A percentile compares a stretch with the other conserved stretches of the same genome.
These are phyloP conservation scores for Carpinus viminea DNA, from an alignment of 306 rosid genomes.

Conservation along the genomic window DNA sequence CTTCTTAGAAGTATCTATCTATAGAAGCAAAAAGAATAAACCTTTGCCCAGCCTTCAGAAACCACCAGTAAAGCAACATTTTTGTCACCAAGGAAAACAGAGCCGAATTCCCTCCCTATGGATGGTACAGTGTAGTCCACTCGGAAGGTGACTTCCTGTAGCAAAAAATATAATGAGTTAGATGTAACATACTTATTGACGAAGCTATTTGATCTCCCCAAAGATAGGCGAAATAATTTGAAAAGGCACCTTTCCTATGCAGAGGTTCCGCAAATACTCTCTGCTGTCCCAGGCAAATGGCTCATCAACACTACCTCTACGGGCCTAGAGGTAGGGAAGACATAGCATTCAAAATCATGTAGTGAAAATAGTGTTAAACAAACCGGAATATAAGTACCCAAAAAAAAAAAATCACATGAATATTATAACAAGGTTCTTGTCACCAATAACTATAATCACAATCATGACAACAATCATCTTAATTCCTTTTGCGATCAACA, in stretches of 20 bases:
- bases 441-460: too few species aligned
- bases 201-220: conserved; percentile 7
- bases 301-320: conserved; percentile 85
- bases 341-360: not conserved
- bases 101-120: conserved; percentile 85
- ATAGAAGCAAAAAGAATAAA: conserved; percentile 21
- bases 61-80: conserved; percentile 79
- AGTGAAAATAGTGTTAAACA: not conserved
- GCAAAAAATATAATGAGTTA: conserved; percentile 15
- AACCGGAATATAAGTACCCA: not conserved
- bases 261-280: conserved; percentile 82
- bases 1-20: not conserved
- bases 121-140: conserved; percentile 85
- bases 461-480: too few species aligned
- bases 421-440: not conserved
- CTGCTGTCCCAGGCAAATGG: conserved; percentile 98
- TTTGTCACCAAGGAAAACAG: conserved; percentile 80
- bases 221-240: not conserved
- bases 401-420: not conserved
- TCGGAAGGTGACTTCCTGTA: conserved; percentile 82
- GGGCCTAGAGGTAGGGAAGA: conserved; percentile 53
- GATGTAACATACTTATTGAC: conserved; percentile 11
- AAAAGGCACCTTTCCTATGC: conserved; percentile 78
- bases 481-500: too few species aligned
- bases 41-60: conserved; percentile 97